Percentiles rank a stretch among this genome's conserved stretches.
Evolutionary conservation across 192 early-diverging fungal genomes (phyloP).

Genomic region (Backusella tuberculispora): DNA sequence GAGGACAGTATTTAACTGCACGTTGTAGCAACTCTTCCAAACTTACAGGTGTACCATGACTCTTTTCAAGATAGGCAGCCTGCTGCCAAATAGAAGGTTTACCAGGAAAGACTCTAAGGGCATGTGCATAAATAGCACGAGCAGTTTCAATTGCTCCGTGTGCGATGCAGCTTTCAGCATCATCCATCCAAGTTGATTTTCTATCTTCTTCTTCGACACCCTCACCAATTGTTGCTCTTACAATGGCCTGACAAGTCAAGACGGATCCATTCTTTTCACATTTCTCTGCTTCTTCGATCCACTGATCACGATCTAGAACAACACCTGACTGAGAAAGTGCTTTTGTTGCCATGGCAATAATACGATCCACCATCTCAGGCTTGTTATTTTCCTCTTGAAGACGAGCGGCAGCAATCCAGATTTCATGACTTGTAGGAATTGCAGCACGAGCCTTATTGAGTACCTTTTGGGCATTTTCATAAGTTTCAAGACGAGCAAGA

Average conservation of each 20-base stretch:
- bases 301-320: constrained; percentile 79
- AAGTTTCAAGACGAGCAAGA: constrained; percentile 88
- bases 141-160: constrained; percentile 75
- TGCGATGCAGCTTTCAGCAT: constrained; percentile 76
- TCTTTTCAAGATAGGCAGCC: constrained; percentile 88
- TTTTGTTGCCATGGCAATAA: constrained; percentile 75
- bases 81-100: constrained; percentile 84
- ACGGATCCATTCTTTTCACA: constrained; percentile 82
- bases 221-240: constrained; percentile 76
- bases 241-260: constrained; percentile 82
- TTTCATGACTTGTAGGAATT: constrained; percentile 89
- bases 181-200: constrained; percentile 85
- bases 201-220: constrained; percentile 80
- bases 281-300: constrained; percentile 86
- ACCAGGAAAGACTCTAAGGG: constrained; percentile 74
- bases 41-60: constrained; percentile 73
- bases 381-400: constrained; percentile 87
- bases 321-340: constrained; percentile 66
- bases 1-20: constrained; percentile 88
- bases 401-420: constrained; percentile 94
- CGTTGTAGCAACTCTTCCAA: constrained; percentile 81
- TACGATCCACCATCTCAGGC: constrained; percentile 61
- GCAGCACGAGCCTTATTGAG: constrained; percentile 86
- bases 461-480: constrained; percentile 86
- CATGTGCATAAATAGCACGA: constrained; percentile 85